Percentiles rank a stretch among this genome's conserved stretches.
Conservation (phyloP, 2,329 filamentous ascomycete genomes). For the Colletotrichum eleusines region DNA sequence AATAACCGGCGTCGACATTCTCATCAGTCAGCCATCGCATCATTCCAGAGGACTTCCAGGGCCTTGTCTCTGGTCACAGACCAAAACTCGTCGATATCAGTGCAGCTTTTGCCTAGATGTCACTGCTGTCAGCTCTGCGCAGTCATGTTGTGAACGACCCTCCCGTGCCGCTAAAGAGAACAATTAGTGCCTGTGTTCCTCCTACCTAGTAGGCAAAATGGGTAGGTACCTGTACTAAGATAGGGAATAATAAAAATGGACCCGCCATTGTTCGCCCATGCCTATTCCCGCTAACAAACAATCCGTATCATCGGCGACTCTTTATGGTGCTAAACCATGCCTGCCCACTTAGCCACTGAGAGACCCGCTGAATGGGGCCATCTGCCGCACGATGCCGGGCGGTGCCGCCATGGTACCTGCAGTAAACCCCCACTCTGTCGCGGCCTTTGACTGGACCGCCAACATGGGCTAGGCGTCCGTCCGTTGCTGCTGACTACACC, state of each 20-base stretch:
- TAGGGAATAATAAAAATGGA: not conserved
- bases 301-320: not conserved
- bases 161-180: not conserved
- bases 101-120: constrained; percentile 2
- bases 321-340: not conserved
- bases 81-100: not conserved
- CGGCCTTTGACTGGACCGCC: constrained; percentile 27
- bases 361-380: constrained; percentile 6
- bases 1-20: constrained; percentile 19
- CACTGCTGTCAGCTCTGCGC: not conserved
- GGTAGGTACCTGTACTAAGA: no score
- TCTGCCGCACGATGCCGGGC: constrained; percentile 26
- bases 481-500: constrained; percentile 16
- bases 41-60: not conserved
- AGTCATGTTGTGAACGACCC: not conserved
- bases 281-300: constrained; percentile 17
- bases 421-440: constrained; percentile 23
- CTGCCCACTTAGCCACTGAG: constrained; percentile 26
- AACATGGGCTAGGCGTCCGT: not conserved
- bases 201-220: not conserved
- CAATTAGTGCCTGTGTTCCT: not conserved
- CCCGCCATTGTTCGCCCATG: constrained; percentile 19
- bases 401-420: constrained; percentile 31
- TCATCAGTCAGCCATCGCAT: not conserved
- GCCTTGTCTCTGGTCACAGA: not conserved